phyloP scores from a whole-genome alignment of 805 yeast genomes.

The Lipomyces yamadae region DNA sequence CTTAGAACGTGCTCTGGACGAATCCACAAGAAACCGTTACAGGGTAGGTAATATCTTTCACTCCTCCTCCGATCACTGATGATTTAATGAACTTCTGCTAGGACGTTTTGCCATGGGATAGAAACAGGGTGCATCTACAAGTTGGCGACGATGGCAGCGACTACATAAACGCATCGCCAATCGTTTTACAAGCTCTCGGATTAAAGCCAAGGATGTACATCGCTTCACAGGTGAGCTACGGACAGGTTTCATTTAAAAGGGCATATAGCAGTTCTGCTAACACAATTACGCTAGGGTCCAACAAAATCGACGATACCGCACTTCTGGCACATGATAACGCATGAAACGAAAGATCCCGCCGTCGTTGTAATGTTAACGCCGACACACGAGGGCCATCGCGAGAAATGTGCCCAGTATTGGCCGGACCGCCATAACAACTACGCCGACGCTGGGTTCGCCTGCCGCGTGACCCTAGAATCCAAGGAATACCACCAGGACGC shows the following conservation, averaged over 20 bases:
- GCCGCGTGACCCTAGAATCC: conserved; percentile 9
- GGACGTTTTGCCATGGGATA: conserved; percentile 73
- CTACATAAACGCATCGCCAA: conserved; percentile 88
- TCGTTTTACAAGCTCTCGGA: conserved; percentile 49
- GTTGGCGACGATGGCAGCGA: conserved; percentile 46
- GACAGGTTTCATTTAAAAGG: background rate
- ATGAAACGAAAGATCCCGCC: conserved; percentile 66
- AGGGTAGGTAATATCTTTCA: background rate
- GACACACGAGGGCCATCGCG: conserved; percentile 71
- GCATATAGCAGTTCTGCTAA: background rate
- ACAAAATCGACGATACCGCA: conserved; percentile 72
- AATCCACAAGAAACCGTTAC: conserved; percentile 12
- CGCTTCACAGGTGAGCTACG: conserved; percentile 44
- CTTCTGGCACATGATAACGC: conserved; percentile 79
- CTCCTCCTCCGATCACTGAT: too few species aligned
- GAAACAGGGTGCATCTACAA: conserved; percentile 65
- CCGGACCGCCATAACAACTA: conserved; percentile 43
- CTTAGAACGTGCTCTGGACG: conserved; percentile 3
- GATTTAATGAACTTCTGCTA: background rate
- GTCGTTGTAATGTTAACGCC: conserved; percentile 78
- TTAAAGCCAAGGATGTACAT: conserved; percentile 41
- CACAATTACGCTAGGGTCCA: conserved; percentile 87
- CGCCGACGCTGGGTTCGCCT: conserved; percentile 11
- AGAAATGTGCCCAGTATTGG: conserved; percentile 88
- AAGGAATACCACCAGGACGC: conserved; percentile 22